phyloP scores from a whole-genome alignment of 2,329 filamentous ascomycete species.

The Penicillium sp. region DNA sequence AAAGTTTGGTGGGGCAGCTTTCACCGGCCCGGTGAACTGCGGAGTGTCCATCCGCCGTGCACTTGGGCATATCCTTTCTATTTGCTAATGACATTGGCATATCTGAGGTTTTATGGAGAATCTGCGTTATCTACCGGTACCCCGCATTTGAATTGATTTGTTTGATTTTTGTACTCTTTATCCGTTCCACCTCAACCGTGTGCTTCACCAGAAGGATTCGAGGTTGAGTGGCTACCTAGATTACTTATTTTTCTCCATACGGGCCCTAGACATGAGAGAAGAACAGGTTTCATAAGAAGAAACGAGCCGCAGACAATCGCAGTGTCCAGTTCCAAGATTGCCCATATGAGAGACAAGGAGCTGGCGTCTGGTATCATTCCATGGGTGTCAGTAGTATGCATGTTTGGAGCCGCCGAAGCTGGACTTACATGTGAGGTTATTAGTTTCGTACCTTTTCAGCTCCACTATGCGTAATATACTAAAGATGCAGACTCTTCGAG shows the following conservation, averaged over 20 bases:
- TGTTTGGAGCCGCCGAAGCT: neutral
- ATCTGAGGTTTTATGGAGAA: neutral
- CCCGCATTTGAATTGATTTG: neutral
- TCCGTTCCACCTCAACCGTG: neutral
- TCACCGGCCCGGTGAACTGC: constrained; percentile 5
- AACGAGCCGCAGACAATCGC: neutral
- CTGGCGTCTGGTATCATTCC: neutral
- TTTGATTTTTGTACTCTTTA: neutral
- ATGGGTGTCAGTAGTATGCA: neutral
- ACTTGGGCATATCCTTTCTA: neutral
- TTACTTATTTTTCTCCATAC: neutral
- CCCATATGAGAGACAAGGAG: neutral
- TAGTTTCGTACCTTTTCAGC: neutral
- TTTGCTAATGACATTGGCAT: neutral
- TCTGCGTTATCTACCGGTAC: neutral
- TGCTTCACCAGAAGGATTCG: neutral
- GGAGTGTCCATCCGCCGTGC: neutral
- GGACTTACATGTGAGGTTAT: neutral
- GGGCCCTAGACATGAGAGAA: neutral
- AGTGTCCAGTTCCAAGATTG: neutral
- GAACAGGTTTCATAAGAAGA: neutral
- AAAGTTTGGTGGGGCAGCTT: constrained; percentile 15
- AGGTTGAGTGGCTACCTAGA: neutral
- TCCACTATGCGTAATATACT: neutral
- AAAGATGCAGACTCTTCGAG: neutral